Evolutionary conservation across 495 filamentous ascomycete genomes (phyloP).

Genomic region (Aspergillus baeticus): DNA sequence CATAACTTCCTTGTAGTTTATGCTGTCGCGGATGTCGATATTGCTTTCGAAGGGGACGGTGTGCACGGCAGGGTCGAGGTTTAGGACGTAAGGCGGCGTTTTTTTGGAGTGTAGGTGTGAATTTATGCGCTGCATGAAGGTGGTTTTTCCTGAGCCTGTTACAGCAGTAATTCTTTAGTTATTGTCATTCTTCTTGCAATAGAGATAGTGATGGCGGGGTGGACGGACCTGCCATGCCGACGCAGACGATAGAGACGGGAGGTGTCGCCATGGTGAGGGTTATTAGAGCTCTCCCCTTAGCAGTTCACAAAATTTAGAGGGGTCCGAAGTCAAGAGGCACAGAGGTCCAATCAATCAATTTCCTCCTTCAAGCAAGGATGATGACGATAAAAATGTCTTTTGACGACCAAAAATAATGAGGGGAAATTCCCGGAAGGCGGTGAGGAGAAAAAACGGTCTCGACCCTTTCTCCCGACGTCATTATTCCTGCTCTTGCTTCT

Average conservation of each 20-base stretch:
- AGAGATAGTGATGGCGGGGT: not conserved
- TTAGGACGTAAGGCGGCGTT: slow-evolving; percentile 78
- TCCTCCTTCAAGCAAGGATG: not conserved
- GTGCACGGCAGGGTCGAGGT: slow-evolving; percentile 93
- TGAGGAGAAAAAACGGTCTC: slow-evolving; percentile 21
- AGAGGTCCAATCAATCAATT: not conserved
- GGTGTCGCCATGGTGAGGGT: slow-evolving; percentile 38
- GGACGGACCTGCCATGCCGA: slow-evolving; percentile 84
- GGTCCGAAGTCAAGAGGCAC: not conserved
- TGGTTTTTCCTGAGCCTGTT: slow-evolving; percentile 93
- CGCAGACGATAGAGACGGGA: slow-evolving; percentile 81
- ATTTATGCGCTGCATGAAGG: slow-evolving; percentile 91
- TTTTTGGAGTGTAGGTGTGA: slow-evolving; percentile 15
- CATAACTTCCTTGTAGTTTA: slow-evolving; percentile 99
- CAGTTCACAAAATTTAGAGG: not conserved
- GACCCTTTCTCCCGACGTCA: slow-evolving; percentile 34
- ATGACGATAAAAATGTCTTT: slow-evolving; percentile 28
- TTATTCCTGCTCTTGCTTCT: slow-evolving; percentile 18
- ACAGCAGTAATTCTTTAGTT: not conserved
- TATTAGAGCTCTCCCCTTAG: not conserved
- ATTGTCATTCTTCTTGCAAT: not conserved
- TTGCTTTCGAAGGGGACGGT: slow-evolving; percentile 97
- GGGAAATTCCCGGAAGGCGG: slow-evolving; percentile 27
- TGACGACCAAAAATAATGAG: slow-evolving; percentile 32
- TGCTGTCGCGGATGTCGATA: slow-evolving; percentile 97